Evolutionary conservation across 2,329 filamentous ascomycete species (phyloP).

Genomic region (Neopestalotiopsis rosae): DNA sequence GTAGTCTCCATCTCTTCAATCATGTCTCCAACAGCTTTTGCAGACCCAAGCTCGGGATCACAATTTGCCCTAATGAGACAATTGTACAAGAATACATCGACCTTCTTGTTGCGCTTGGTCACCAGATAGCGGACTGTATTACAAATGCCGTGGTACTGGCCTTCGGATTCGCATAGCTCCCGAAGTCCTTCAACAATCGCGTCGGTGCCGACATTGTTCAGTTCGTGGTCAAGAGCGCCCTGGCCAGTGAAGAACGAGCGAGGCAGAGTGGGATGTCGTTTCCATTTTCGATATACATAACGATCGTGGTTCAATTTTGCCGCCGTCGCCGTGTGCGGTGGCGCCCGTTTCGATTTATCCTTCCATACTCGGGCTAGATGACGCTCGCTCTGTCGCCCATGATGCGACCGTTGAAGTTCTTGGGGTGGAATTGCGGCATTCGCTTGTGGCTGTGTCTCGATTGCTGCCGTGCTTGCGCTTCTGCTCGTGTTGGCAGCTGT

Average conservation of each 20-base stretch:
- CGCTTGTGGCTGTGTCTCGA: neutral
- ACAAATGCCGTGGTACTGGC: slow-evolving; percentile 43
- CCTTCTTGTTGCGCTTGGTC: slow-evolving; percentile 55
- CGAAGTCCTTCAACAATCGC: slow-evolving; percentile 56
- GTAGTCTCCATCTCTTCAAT: slow-evolving; percentile 73
- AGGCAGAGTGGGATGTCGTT: slow-evolving; percentile 32
- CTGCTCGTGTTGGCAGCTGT: neutral
- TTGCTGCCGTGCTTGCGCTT: neutral
- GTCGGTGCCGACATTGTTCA: slow-evolving; percentile 35
- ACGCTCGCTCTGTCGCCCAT: neutral
- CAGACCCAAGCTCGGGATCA: slow-evolving; percentile 67
- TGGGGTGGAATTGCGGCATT: neutral
- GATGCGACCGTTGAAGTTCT: neutral
- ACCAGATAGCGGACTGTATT: slow-evolving; percentile 65
- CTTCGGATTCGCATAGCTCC: slow-evolving; percentile 40
- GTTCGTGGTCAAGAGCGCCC: slow-evolving; percentile 26
- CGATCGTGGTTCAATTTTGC: neutral
- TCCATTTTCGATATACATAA: slow-evolving; percentile 13
- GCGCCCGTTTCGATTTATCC: neutral
- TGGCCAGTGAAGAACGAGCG: slow-evolving; percentile 26
- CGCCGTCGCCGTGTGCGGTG: neutral
- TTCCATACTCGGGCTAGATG: neutral
- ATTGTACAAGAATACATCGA: slow-evolving; percentile 70
- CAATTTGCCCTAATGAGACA: slow-evolving; percentile 76
- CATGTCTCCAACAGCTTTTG: slow-evolving; percentile 64